Evolutionary conservation across 2,329 filamentous ascomycete genomes (phyloP).

Genomic region (Lithohypha guttulata): DNA sequence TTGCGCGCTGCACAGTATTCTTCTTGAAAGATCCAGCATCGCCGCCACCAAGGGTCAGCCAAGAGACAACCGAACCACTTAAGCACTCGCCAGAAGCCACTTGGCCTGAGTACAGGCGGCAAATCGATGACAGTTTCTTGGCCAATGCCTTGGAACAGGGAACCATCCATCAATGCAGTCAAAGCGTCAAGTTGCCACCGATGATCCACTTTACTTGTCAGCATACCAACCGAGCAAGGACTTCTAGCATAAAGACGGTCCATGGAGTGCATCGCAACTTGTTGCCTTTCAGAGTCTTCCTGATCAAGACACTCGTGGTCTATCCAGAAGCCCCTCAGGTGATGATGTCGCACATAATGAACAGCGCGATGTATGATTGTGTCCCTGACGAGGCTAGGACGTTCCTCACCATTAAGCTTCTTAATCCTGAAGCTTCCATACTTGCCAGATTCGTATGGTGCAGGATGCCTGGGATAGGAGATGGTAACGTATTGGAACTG

Average conservation of each 20-base stretch:
- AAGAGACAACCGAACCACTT: not conserved
- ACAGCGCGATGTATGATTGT: constrained; percentile 1
- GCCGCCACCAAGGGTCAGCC: constrained; percentile 6
- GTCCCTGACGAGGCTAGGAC: not conserved
- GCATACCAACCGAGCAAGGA: constrained; percentile 2
- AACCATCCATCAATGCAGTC: constrained; percentile 2
- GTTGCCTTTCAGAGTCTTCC: constrained; percentile 1
- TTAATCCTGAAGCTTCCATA: not conserved
- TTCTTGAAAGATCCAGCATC: constrained; percentile 8
- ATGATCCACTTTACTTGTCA: constrained; percentile 2
- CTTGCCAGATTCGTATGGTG: constrained; percentile 2
- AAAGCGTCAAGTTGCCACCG: constrained; percentile 1
- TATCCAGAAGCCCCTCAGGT: constrained; percentile 7
- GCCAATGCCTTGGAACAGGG: not conserved
- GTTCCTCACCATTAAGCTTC: not conserved
- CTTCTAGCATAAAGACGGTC: constrained; percentile 3
- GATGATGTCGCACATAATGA: constrained; percentile 2
- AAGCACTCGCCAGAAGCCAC: not conserved
- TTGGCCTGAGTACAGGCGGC: not conserved
- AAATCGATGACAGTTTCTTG: not conserved
- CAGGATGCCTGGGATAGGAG: constrained; percentile 1
- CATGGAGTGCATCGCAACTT: constrained; percentile 8
- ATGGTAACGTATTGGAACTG: constrained; percentile 1
- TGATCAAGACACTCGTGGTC: constrained; percentile 8
- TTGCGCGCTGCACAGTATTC: constrained; percentile 3